Evolutionary conservation across 2,329 filamentous ascomycete species (phyloP).

Genomic region (Pyrenophora seminiperda): DNA sequence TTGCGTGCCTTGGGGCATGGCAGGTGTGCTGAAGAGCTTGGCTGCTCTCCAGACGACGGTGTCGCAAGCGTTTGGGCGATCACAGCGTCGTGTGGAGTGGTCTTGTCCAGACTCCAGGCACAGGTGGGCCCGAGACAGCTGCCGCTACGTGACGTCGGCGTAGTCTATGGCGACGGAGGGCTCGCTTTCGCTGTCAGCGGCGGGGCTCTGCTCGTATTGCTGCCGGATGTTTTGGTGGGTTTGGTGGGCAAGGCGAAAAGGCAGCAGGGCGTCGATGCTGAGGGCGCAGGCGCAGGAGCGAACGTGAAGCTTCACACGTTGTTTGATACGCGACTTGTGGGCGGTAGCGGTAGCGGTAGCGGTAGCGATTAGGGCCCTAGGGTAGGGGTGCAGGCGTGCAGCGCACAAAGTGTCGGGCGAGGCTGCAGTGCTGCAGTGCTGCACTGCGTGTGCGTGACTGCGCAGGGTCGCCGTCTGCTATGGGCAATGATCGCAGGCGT

Average conservation of each 20-base stretch:
- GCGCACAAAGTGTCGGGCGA: neutral
- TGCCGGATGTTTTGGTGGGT: neutral
- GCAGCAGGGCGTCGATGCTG: neutral
- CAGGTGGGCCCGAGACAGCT: constrained; percentile 33
- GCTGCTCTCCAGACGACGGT: constrained; percentile 30
- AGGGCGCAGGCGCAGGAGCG: neutral
- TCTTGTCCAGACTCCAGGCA: constrained; percentile 25
- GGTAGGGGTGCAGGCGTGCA: neutral
- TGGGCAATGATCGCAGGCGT: neutral
- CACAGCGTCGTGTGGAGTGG: constrained; percentile 27
- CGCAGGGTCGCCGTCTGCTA: neutral
- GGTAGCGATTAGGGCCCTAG: neutral
- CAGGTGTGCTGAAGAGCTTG: constrained; percentile 31
- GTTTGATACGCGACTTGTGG: neutral
- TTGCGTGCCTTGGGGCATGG: constrained; percentile 49
- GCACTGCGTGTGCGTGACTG: too few relatives aligned
- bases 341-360: neutral
- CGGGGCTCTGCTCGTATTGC: constrained; percentile 1
- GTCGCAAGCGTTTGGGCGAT: constrained; percentile 20
- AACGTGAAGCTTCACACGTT: neutral
- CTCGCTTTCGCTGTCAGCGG: constrained; percentile 6
- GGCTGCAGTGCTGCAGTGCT: neutral
- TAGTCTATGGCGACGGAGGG: constrained; percentile 8
- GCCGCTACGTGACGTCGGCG: constrained; percentile 24
- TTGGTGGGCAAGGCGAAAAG: neutral